phyloP scores from a whole-genome alignment of 208 protist genomes.

The Leishmania arabica region DNA sequence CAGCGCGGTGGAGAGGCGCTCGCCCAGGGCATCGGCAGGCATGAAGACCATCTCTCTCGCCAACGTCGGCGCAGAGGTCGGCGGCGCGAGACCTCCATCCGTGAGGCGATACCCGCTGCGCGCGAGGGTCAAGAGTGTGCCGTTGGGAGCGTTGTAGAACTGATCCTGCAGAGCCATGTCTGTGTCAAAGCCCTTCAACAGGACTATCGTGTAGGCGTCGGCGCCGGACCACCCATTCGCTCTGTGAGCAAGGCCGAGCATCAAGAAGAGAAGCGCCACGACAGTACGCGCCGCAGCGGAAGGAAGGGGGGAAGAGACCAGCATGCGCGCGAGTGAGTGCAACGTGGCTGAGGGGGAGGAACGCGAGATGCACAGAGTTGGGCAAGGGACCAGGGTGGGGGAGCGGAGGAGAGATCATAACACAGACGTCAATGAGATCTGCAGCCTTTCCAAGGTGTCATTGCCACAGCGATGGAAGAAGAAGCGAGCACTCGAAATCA shows the following conservation, averaged over 20 bases:
- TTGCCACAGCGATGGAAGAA: not conserved
- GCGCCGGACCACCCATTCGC: slow-evolving; percentile 36
- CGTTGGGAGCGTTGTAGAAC: slow-evolving; percentile 53
- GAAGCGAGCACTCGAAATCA: slow-evolving; percentile 1
- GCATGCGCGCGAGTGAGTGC: not conserved
- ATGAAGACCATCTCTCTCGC: not conserved
- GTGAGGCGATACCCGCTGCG: slow-evolving; percentile 34
- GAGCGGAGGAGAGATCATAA: not conserved
- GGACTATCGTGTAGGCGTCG: slow-evolving; percentile 48
- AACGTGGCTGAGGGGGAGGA: not conserved
- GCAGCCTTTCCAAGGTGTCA: not conserved
- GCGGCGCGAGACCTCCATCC: not conserved
- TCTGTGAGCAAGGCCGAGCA: not conserved
- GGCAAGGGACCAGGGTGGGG: not conserved
- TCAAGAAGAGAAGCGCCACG: not conserved
- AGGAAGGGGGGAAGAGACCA: not conserved
- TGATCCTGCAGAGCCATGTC: slow-evolving; percentile 33
- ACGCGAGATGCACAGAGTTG: not conserved
- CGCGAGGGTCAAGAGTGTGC: slow-evolving; percentile 26
- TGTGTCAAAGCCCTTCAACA: slow-evolving; percentile 38
- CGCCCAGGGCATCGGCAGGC: slow-evolving; percentile 12
- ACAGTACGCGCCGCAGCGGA: not conserved
- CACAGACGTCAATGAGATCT: not conserved
- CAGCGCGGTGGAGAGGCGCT: slow-evolving; percentile 6
- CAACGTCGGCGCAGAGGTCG: not conserved